A percentile compares a stretch with the other conserved stretches of the same genome.
Evolutionary conservation across 106 monocot genomes (phyloP).

Genomic region (Posidonia australis): DNA sequence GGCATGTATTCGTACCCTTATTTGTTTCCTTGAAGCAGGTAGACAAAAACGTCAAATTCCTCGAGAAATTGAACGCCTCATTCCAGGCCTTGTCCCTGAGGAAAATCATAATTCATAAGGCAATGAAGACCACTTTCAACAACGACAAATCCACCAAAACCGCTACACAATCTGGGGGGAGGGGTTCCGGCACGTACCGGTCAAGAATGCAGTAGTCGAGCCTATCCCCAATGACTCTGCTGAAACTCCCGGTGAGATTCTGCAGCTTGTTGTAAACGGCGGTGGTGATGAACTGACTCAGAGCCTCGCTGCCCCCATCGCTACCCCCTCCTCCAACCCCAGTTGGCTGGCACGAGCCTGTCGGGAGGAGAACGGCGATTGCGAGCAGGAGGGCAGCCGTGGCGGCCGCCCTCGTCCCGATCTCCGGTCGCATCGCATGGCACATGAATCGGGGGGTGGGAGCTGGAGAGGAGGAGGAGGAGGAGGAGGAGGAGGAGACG

Average conservation of each 20-base stretch:
- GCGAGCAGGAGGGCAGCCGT: background rate
- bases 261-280: conserved; percentile 18
- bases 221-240: conserved; percentile 3
- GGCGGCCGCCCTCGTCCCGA: background rate
- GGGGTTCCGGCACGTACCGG: conserved; percentile 1
- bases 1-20: background rate
- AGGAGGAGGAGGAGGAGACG: background rate
- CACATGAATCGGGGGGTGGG: conserved; percentile 2
- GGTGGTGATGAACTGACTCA: conserved; percentile 12
- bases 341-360: background rate
- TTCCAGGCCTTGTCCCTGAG: conserved; percentile 21
- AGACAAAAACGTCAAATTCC: conserved; percentile 16
- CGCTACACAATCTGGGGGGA: too few species aligned
- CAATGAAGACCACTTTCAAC: background rate
- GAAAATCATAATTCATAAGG: background rate
- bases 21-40: conserved; percentile 15
- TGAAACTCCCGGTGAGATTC: conserved; percentile 17
- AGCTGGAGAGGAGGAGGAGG: background rate
- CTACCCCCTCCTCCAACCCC: background rate
- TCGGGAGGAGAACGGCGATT: background rate
- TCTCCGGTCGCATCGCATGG: conserved; percentile 10
- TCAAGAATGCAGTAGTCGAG: conserved; percentile 25
- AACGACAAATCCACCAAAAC: background rate
- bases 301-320: background rate
- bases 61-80: conserved; percentile 27